phyloP scores from a whole-genome alignment of 1,139 yeast species.

The Geotrichum citri-aurantii region DNA sequence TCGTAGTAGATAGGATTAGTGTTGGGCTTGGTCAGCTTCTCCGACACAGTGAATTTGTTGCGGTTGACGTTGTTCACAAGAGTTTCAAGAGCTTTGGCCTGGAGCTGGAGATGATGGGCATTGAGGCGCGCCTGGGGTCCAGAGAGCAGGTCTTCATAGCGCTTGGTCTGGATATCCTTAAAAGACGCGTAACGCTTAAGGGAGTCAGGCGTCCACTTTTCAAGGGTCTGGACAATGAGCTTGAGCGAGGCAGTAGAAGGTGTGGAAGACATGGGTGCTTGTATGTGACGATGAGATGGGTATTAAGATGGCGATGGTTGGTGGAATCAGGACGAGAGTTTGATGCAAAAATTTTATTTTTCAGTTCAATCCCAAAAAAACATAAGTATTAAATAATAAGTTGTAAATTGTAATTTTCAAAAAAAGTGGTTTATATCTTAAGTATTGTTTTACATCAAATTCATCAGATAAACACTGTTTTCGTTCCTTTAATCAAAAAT shows the following conservation, averaged over 20 bases:
- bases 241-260: slow-evolving; percentile 24
- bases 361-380: neutral
- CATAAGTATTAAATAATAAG: neutral
- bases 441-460: neutral
- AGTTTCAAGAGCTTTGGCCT: slow-evolving; percentile 27
- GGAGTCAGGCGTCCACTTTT: slow-evolving; percentile 30
- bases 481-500: too few relatives aligned
- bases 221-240: slow-evolving; percentile 19
- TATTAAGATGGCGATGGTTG: slow-evolving; percentile 2
- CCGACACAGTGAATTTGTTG: slow-evolving; percentile 31
- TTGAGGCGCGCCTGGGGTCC: slow-evolving; percentile 25
- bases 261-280: slow-evolving; percentile 7
- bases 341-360: neutral
- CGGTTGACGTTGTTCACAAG: slow-evolving; percentile 26
- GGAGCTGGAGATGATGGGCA: slow-evolving; percentile 27
- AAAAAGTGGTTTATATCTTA: too few relatives aligned
- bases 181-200: slow-evolving; percentile 34
- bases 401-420: too few relatives aligned
- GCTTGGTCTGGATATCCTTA: slow-evolving; percentile 28
- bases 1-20: slow-evolving; percentile 79
- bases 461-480: neutral
- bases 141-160: slow-evolving; percentile 26
- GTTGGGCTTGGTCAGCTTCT: slow-evolving; percentile 64
- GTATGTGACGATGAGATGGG: neutral
- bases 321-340: neutral